phyloP scores from a whole-genome alignment of 352 stramenopile genomes.

The Pseudoperonospora humuli region DNA sequence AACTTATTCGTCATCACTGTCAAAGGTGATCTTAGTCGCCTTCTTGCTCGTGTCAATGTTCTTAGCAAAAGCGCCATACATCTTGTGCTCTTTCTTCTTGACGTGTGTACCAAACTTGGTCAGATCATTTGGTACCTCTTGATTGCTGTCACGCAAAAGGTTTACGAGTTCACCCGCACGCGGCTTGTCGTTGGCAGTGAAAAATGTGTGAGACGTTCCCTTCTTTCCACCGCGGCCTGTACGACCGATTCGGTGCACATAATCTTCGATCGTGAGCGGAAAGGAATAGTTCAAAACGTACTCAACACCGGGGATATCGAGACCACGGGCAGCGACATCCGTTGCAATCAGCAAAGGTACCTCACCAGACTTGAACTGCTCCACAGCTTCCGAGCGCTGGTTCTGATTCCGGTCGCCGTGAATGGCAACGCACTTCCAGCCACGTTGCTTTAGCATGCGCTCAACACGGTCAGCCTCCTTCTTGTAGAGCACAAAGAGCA shows the following conservation, averaged over 20 bases:
- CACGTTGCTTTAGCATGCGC: slow-evolving; percentile 85
- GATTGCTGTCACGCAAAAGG: slow-evolving; percentile 90
- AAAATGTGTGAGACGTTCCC: slow-evolving; percentile 95
- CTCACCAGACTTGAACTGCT: slow-evolving; percentile 92
- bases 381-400: slow-evolving; percentile 85
- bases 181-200: slow-evolving; percentile 95
- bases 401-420: slow-evolving; percentile 94
- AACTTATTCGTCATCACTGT: slow-evolving; percentile 58
- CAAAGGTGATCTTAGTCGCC: slow-evolving; percentile 97
- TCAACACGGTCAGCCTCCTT: slow-evolving; percentile 96
- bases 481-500: slow-evolving; percentile 99
- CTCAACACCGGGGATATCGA: slow-evolving; percentile 97
- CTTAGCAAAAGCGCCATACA: slow-evolving; percentile 96
- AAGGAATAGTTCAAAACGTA: slow-evolving; percentile 97
- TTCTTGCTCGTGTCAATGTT: slow-evolving; percentile 93
- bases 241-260: slow-evolving; percentile 93
- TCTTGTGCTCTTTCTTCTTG: slow-evolving; percentile 99
- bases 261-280: slow-evolving; percentile 96
- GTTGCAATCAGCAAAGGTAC: slow-evolving; percentile 95
- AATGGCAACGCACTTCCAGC: slow-evolving; percentile 92
- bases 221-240: slow-evolving; percentile 92
- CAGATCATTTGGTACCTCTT: slow-evolving; percentile 90
- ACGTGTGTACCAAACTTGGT: slow-evolving; percentile 98
- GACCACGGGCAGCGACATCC: slow-evolving; percentile 93
- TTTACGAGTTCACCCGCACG: slow-evolving; percentile 95